These are phyloP conservation scores for Eucalyptus cloeziana DNA, from an alignment of 345 rosid species.

Conservation along the genomic window DNA sequence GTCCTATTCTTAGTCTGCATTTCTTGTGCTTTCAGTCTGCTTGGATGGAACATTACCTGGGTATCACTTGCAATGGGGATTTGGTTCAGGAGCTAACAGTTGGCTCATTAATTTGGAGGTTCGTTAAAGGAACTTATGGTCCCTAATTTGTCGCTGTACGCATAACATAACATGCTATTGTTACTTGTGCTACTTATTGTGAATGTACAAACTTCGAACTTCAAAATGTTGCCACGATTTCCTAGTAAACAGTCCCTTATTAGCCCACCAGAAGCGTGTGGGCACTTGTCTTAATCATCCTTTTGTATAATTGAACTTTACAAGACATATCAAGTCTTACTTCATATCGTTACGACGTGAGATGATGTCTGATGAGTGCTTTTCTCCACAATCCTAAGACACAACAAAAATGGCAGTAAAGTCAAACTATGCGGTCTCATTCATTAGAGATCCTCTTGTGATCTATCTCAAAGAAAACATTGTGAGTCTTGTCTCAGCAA, in stretches of 20 bases:
- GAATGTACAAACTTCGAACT: neutral
- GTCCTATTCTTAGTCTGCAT: neutral
- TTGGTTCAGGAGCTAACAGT: slow-evolving; percentile 73
- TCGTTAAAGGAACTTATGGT: neutral
- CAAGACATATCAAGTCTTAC: neutral
- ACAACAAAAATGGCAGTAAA: neutral
- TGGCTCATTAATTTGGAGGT: slow-evolving; percentile 98
- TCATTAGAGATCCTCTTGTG: neutral
- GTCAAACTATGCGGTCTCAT: neutral
- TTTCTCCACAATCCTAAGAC: neutral
- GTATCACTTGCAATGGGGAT: slow-evolving; percentile 77
- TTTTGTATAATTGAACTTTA: neutral
- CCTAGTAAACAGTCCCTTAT: neutral
- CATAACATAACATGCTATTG: neutral
- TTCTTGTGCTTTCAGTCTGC: slow-evolving; percentile 46
- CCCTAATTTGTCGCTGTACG: neutral
- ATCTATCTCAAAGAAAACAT: neutral
- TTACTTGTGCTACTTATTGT: neutral
- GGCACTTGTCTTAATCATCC: neutral
- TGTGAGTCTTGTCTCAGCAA: neutral
- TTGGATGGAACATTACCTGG: slow-evolving; percentile 96
- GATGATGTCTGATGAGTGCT: neutral
- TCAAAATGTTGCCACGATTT: neutral
- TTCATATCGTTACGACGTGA: neutral
- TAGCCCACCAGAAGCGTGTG: neutral